Evolutionary conservation across 75 land plant genomes (phyloP).

Genomic region (Cunninghamia lanceolata): DNA sequence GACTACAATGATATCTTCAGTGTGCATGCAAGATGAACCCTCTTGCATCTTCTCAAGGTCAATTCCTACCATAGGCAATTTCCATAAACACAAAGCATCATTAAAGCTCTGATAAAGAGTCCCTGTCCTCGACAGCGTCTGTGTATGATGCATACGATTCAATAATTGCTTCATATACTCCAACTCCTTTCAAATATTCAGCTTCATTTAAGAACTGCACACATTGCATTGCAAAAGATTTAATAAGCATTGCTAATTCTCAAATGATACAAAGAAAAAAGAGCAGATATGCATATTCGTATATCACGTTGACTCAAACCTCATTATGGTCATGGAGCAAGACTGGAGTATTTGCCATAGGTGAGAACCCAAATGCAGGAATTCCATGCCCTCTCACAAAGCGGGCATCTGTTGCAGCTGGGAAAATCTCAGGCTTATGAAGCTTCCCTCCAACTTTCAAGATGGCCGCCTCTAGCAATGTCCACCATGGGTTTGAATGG

Average conservation of each 20-base stretch:
- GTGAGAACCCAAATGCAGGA: slow-evolving; percentile 97
- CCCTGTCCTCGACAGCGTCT: slow-evolving; percentile 14
- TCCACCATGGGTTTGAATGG: slow-evolving; percentile 92
- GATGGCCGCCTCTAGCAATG: slow-evolving; percentile 65
- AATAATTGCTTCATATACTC: slow-evolving; percentile 77
- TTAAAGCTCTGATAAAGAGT: slow-evolving; percentile 48
- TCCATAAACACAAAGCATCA: background rate
- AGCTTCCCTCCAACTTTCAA: slow-evolving; percentile 70
- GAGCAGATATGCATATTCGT: background rate
- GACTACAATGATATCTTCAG: background rate
- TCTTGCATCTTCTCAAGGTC: background rate
- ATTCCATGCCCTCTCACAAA: slow-evolving; percentile 63
- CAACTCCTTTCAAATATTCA: slow-evolving; percentile 90
- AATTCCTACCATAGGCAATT: background rate
- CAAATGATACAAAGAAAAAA: background rate
- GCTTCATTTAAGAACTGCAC: slow-evolving; percentile 76
- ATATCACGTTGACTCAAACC: slow-evolving; percentile 30
- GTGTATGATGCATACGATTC: slow-evolving; percentile 59
- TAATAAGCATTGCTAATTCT: background rate
- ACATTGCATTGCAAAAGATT: background rate
- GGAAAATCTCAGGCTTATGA: slow-evolving; percentile 83
- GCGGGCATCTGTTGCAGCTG: slow-evolving; percentile 93
- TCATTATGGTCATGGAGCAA: slow-evolving; percentile 97
- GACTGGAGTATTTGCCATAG: slow-evolving; percentile 90
- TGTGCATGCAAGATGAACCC: background rate